Conservation (phyloP, 2,329 filamentous ascomycete species). For the Aspergillus cejpii region DNA sequence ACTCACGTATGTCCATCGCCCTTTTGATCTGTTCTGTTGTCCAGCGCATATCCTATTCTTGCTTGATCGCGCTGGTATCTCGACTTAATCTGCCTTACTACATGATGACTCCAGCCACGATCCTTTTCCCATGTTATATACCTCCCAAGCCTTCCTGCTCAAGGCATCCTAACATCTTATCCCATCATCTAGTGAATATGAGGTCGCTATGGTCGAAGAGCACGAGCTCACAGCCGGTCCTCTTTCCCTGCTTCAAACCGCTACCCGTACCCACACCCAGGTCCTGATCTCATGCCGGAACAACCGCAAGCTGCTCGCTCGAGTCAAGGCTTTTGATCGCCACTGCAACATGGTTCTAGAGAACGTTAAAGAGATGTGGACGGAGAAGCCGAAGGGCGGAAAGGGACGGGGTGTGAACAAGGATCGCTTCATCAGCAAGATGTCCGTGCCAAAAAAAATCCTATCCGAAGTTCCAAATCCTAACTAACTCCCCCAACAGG, state of each 20-base stretch:
- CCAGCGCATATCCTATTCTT: constrained; percentile 5
- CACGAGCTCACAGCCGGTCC: constrained; percentile 74
- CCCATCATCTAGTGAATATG: constrained; percentile 63
- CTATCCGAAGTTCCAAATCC: background rate
- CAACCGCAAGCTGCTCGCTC: constrained; percentile 93
- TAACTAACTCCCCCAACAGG: constrained; percentile 41
- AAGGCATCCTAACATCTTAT: constrained; percentile 17
- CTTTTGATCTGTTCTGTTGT: constrained; percentile 8
- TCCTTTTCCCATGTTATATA: background rate
- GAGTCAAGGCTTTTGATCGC: constrained; percentile 96
- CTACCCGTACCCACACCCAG: constrained; percentile 88
- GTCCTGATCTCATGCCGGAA: constrained; percentile 96
- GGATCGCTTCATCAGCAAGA: constrained; percentile 96
- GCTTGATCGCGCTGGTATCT: background rate
- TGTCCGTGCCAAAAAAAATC: constrained; percentile 54
- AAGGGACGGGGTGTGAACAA: constrained; percentile 97
- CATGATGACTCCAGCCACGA: constrained; percentile 4
- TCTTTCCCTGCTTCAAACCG: constrained; percentile 91
- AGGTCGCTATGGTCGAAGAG: constrained; percentile 73
- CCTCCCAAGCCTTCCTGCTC: constrained; percentile 9
- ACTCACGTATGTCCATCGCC: constrained; percentile 64
- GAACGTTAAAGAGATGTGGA: constrained; percentile 99
- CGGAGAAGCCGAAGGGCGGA: constrained; percentile 77
- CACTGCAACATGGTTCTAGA: constrained; percentile 99
- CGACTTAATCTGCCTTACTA: background rate